Evolutionary conservation across 2,329 filamentous ascomycete species (phyloP), one percentile per base, ranked within the genome.

Genomic region (Cadophora sp.): DNA sequence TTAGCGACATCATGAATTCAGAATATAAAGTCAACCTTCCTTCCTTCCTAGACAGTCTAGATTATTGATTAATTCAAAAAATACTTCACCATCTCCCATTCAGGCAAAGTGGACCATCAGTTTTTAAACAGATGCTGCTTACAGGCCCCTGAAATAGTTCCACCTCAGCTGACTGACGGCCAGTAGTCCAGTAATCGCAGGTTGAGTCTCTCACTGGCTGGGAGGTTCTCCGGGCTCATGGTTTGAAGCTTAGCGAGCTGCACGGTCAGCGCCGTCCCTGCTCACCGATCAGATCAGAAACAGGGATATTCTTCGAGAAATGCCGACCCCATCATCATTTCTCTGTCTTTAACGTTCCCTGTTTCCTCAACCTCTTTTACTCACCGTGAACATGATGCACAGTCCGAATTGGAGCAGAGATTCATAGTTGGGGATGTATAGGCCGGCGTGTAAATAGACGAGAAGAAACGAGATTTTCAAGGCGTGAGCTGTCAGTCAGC

Each of bases 231-330:
- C 27, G 51, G 33, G 51, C 18, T 56, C 27, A 20, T 5, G 9
- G n/a, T 39, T 7, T 39, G 51, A 56, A 22, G 33, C 51, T 16
- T 20, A 56, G 33, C 30, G 30, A 36, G 51, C 51, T 56, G 51
- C 27, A 39, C 14, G 14, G 51, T 39, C 33, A 51, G 48, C 51
- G 33, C 16, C 30, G 51, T 13, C 36, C 51, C 51, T 39, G 51
- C 30, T 56, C 51, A 56, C 58, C 58, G 41, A 24, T 43, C 51
- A 60, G 24, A 22, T 13, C 41, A 60, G 39, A 41, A 22, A 20
- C 41, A 60, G 39, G 58, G 58, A 33, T 59, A n/a, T 30, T 30
- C 6, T 30, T 30, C 3, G 6, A 6, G 4, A 30, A 30, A 30
- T 30, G 14, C 20, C 22, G 14, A 27, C 39, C 18, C 39, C 22